Conservation (phyloP, 1,284 basidiomycete genomes). For the Cryptococcus wingfieldii region DNA sequence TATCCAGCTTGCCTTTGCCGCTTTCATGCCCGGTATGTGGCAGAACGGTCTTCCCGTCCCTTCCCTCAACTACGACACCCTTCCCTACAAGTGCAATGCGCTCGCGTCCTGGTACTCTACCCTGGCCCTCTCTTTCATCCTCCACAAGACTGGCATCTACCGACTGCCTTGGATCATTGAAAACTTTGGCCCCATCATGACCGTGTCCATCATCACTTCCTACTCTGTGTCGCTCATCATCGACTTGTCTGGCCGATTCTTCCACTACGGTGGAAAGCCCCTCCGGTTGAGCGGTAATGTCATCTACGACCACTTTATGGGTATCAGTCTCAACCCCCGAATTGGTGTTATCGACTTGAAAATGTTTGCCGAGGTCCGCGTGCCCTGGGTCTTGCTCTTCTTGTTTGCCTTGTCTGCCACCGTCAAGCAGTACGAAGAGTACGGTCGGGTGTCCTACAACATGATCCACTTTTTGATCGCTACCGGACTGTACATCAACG, state of each 20-base stretch:
- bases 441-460: slow-evolving; percentile 94
- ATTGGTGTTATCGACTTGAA: slow-evolving; percentile 92
- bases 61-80: slow-evolving; percentile 82
- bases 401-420: slow-evolving; percentile 86
- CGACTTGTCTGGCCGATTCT: slow-evolving; percentile 68
- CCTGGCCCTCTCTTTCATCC: slow-evolving; percentile 65
- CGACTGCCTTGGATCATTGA: slow-evolving; percentile 92
- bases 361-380: slow-evolving; percentile 98
- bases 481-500: slow-evolving; percentile 94
- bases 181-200: slow-evolving; percentile 95
- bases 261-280: slow-evolving; percentile 63
- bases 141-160: slow-evolving; percentile 82
- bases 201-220: slow-evolving; percentile 88
- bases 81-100: slow-evolving; percentile 97
- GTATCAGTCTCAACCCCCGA: slow-evolving; percentile 87
- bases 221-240: slow-evolving; percentile 74
- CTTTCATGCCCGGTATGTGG: slow-evolving; percentile 82
- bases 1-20: slow-evolving; percentile 85
- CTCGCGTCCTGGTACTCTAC: slow-evolving; percentile 82
- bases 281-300: slow-evolving; percentile 91
- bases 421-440: slow-evolving; percentile 90
- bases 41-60: slow-evolving; percentile 83
- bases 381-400: slow-evolving; percentile 96
- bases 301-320: slow-evolving; percentile 96
- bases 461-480: slow-evolving; percentile 96